Evolutionary conservation across 805 yeast species (phyloP).

Genomic region (Candida pseudofarinosa): DNA sequence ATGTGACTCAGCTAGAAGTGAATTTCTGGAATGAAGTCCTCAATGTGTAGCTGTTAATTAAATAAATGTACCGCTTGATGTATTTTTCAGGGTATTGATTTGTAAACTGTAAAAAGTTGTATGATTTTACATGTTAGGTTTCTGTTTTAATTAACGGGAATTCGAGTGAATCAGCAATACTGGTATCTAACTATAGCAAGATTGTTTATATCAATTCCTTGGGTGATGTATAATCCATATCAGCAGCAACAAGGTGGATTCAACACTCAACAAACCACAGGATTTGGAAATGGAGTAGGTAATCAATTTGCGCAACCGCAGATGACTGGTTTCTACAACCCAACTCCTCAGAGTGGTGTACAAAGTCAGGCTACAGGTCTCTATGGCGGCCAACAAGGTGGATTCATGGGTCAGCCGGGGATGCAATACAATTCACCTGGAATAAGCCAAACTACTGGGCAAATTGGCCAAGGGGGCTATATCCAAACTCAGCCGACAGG

Average conservation of each 20-base stretch:
- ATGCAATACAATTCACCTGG: slow-evolving; percentile 21
- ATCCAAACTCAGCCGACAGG: slow-evolving; percentile 46
- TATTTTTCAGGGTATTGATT: neutral
- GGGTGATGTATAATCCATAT: slow-evolving; percentile 37
- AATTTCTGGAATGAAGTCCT: slow-evolving; percentile 62
- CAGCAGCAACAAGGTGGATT: slow-evolving; percentile 30
- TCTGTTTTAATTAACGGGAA: neutral
- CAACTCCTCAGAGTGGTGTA: slow-evolving; percentile 29
- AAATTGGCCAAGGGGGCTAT: slow-evolving; percentile 35
- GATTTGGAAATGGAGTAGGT: slow-evolving; percentile 14
- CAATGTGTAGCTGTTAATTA: slow-evolving; percentile 1
- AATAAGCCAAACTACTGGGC: slow-evolving; percentile 11
- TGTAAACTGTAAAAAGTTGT: no score
- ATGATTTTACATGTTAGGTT: neutral
- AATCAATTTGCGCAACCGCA: slow-evolving; percentile 30
- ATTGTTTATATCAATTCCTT: slow-evolving; percentile 5
- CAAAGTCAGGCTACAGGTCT: slow-evolving; percentile 21
- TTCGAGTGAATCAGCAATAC: neutral
- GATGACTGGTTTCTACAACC: slow-evolving; percentile 41
- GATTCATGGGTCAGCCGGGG: slow-evolving; percentile 7
- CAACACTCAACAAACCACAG: slow-evolving; percentile 13
- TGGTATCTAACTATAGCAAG: neutral
- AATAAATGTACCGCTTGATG: no score
- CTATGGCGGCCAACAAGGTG: slow-evolving; percentile 16
- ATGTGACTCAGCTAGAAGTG: slow-evolving; percentile 58